Conservation (phyloP, 2,329 filamentous ascomycete species). For the Zymoseptoria crescenta region DNA sequence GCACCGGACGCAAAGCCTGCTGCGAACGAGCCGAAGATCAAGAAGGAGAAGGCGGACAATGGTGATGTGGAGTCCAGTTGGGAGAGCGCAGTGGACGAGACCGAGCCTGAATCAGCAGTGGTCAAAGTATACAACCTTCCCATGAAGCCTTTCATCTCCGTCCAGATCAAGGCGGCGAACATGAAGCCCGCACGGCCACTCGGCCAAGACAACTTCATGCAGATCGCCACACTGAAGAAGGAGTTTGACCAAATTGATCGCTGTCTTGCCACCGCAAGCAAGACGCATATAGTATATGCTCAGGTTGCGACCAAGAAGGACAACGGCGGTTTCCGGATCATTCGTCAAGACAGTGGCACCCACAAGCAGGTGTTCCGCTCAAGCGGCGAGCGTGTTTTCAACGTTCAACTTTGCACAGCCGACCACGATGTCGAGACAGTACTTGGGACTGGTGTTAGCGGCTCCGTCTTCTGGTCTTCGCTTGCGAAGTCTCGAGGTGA, state of each 20-base stretch:
- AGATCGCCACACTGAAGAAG: constrained; percentile 91
- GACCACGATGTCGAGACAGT: constrained; percentile 66
- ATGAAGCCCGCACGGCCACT: constrained; percentile 55
- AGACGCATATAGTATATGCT: constrained; percentile 87
- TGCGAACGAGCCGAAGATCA: constrained; percentile 43
- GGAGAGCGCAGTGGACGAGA: constrained; percentile 76
- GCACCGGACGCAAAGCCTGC: constrained; percentile 19
- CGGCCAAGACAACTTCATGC: constrained; percentile 73
- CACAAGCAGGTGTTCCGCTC: constrained; percentile 89
- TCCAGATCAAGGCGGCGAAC: constrained; percentile 52
- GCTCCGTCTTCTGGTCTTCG: constrained; percentile 91
- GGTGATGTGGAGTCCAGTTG: constrained; percentile 61
- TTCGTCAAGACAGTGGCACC: constrained; percentile 85
- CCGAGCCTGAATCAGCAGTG: constrained; percentile 59
- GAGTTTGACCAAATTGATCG: constrained; percentile 97
- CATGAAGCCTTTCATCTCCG: constrained; percentile 91
- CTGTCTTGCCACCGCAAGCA: constrained; percentile 80
- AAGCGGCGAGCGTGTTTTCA: constrained; percentile 90
- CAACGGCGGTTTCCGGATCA: constrained; percentile 84
- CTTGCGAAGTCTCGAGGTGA: constrained; percentile 71
- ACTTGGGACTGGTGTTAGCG: constrained; percentile 87
- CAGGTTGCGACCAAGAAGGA: constrained; percentile 59
- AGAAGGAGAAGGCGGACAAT: constrained; percentile 46
- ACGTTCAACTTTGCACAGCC: constrained; percentile 72
- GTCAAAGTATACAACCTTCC: constrained; percentile 83